Evolutionary conservation across 2,329 filamentous ascomycete species (phyloP), one percentile per base, ranked within the genome.

Genomic region (Pseudogymnoascus sp.): DNA sequence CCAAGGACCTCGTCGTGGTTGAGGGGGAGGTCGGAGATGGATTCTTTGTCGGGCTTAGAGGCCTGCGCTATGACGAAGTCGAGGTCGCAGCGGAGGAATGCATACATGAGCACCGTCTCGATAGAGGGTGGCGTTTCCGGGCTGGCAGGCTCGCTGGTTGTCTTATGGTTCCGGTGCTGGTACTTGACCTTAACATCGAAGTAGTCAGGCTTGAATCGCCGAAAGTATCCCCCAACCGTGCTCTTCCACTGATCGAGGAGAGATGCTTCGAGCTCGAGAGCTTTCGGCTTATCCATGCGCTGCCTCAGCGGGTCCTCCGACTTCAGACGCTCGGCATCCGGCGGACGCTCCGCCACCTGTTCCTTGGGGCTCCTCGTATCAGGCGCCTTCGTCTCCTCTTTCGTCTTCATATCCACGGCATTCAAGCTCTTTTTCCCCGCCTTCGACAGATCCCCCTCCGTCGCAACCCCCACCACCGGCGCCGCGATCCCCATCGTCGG

Each of bases 1-100:
- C 91, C 90, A 3, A 96, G 82, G 50, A 96, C 86, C 74, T 96
- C 93, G 71, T 93, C 86, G 67, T 88, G 84, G 76, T 96, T 96
- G 59, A 97, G 79, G 0, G 93, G 92, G 23, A 83, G 80, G 72
- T 97, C 93, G 47, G 85, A 82, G 17, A 86, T 79, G 70, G 96
- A 90, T 67, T 89, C 83, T 0, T 87, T 82, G 69, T 89, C 84
- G n/a, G 87, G 82, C 74, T 96, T 96, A 53, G 85, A 83, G 4
- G 92, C 92, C 76, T 97, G 93, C 0, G 91, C 92, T 5, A 89
- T 85, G 63, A 97, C 87, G 71, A 99, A 99, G 76, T 97, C 93
- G 61, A 97, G 85, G 74, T 99, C 95, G 35, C 93, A 92, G 69
- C 91, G 90, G 60, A 99, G 81, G 71, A 99, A 99, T 21, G 93